phyloP scores from a whole-genome alignment of 2,329 filamentous ascomycete genomes.

The Pseudohalonectria lignicola region DNA sequence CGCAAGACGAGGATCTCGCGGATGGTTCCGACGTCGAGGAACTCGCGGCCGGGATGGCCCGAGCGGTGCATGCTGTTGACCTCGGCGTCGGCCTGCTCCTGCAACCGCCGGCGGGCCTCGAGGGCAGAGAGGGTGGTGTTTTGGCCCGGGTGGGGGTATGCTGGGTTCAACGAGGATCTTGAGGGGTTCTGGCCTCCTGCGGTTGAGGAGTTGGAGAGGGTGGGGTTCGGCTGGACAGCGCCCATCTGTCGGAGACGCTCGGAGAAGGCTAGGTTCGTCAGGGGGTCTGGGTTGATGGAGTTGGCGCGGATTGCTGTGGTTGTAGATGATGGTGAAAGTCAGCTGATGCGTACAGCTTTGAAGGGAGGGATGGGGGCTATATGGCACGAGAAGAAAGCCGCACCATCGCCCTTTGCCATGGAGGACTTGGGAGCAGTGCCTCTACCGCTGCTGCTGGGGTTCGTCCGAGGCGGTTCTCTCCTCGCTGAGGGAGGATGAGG shows the following conservation, averaged over 20 bases:
- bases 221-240: conserved; percentile 41
- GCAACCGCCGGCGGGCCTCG: conserved; percentile 31
- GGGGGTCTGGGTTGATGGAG: conserved; percentile 26
- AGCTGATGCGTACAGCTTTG: neutral
- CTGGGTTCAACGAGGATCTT: conserved; percentile 9
- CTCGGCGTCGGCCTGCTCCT: conserved; percentile 32
- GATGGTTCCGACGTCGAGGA: conserved; percentile 35
- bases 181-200: conserved; percentile 12
- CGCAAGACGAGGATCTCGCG: conserved; percentile 33
- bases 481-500: neutral
- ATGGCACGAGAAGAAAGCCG: too few species aligned
- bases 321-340: too few species aligned
- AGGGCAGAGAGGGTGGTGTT: conserved; percentile 39
- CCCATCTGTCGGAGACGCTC: conserved; percentile 42
- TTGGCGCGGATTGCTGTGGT: conserved; percentile 27
- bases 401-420: too few species aligned
- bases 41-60: conserved; percentile 24
- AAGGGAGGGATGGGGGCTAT: too few species aligned
- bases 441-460: too few species aligned
- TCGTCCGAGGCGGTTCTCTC: neutral
- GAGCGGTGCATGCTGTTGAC: conserved; percentile 25
- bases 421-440: too few species aligned
- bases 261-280: conserved; percentile 31
- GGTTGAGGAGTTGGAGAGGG: conserved; percentile 39
- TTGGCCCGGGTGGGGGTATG: conserved; percentile 17